Evolutionary conservation across 208 protist genomes (phyloP).

Genomic region (Leishmania guyanensis): DNA sequence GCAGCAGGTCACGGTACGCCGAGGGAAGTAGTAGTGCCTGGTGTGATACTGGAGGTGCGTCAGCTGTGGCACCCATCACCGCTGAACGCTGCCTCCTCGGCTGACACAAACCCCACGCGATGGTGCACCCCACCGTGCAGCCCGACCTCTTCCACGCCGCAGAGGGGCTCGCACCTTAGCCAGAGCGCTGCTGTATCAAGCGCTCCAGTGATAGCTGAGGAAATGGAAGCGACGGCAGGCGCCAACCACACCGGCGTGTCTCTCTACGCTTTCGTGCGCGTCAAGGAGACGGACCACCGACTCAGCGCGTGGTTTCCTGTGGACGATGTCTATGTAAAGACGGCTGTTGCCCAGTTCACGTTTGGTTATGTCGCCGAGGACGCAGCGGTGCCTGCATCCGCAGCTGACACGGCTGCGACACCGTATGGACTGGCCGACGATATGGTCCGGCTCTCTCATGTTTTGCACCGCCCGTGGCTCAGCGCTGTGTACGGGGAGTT

Average conservation of each 20-base stretch:
- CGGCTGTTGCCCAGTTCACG: conserved; percentile 8
- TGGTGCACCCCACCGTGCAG: neutral
- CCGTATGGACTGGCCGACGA: conserved; percentile 14
- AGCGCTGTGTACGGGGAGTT: conserved; percentile 69
- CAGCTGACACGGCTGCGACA: neutral
- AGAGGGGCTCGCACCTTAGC: neutral
- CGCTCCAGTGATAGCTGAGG: neutral
- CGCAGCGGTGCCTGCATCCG: neutral
- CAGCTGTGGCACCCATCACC: conserved; percentile 48
- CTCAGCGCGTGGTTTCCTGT: conserved; percentile 78
- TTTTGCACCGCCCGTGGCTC: conserved; percentile 35
- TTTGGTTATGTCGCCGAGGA: conserved; percentile 4
- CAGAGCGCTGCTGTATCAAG: neutral
- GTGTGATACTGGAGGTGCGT: conserved; percentile 66
- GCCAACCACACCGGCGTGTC: conserved; percentile 1
- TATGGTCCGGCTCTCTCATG: conserved; percentile 9
- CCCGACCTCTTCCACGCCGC: neutral
- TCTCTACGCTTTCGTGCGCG: conserved; percentile 76
- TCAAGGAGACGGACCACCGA: conserved; percentile 80
- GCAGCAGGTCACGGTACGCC: conserved; percentile 5
- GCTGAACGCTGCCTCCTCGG: neutral
- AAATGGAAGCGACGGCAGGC: neutral
- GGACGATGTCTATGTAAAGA: conserved; percentile 53
- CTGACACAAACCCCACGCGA: neutral
- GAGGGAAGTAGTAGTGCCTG: conserved; percentile 14